Evolutionary conservation across 179 eudicot species (phyloP), one percentile per base, ranked within the genome.

Genomic region (Patellifolia procumbens): DNA sequence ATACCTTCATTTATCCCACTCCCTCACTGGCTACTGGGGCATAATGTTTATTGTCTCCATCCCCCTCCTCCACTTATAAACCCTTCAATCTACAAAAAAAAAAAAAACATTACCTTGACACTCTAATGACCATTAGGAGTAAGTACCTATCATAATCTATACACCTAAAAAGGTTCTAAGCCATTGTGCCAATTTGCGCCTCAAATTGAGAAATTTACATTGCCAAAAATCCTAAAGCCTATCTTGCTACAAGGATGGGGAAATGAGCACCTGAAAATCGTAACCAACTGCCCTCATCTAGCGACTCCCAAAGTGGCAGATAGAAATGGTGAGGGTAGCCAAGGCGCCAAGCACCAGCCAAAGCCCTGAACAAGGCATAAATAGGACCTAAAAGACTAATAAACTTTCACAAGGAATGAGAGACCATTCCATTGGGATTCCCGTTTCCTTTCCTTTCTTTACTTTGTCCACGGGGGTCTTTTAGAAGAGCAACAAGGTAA

Each of bases 31-130:
- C 59, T 53, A 53, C 59, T 53, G 10, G 20, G 20, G 3, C 22
- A 51, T 5, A 20, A 11, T 51, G 20, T 16, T 51, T 16, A 51
- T 19, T 16, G 3, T 51, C 22, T 45, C 49, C n/a, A n/a, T 45
- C 53, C 16, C 1, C 58, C 58, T 3, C 58, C 26, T 52, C 58
- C 59, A 4, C 24, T 7, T 7, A 20, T 53, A 53, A 5, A 11
- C 59, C 59, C 59, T 53, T 53, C 59, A 53, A 53, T 53, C n/a
- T n/a, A 8, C 62, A 58, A 58, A 31, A 58, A 31, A 34, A 60
- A 60, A 60, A 60, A 9, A 39, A 17, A 29, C 37, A 29, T 28
- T 15, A 55, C 9, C 5, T 55, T 55, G 60, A 55, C 28, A 55
- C 60, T 58, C 2, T 49, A 16, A 49, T 49, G 2, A 49, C n/a